A percentile compares a stretch with the other conserved stretches of the same genome.
These are phyloP conservation scores for Termitomyces titanicus DNA, from an alignment of 768 basidiomycete species.

Conservation along the genomic window DNA sequence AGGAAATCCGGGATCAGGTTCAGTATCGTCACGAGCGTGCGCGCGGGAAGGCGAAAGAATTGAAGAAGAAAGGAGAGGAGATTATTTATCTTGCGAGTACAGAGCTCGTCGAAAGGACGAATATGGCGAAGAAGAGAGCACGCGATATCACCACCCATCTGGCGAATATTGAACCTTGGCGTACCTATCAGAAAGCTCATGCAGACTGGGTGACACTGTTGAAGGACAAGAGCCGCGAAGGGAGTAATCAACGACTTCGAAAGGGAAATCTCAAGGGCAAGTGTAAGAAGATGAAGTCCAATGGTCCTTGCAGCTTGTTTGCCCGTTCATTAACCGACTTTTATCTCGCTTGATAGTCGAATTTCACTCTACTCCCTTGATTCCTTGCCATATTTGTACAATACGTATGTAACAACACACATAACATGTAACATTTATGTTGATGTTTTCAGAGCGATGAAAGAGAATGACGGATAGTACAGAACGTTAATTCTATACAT, in stretches of 20 bases:
- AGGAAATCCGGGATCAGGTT: constrained; percentile 40
- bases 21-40: constrained; percentile 50
- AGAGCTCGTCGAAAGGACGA: constrained; percentile 36
- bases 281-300: constrained; percentile 1
- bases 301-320: constrained; percentile 4
- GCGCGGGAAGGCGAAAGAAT: constrained; percentile 47
- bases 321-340: constrained; percentile 10
- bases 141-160: constrained; percentile 27
- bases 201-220: constrained; percentile 27
- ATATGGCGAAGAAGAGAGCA: constrained; percentile 18
- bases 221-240: constrained; percentile 17
- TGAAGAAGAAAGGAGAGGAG: constrained; percentile 46
- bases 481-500: background rate
- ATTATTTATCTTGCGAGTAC: constrained; percentile 41
- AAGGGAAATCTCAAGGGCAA: background rate
- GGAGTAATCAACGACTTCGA: background rate
- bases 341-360: constrained; percentile 4
- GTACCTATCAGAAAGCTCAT: constrained; percentile 28
- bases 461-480: too few relatives aligned
- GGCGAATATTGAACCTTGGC: constrained; percentile 29
- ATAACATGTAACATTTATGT: background rate
- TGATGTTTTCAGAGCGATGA: too few relatives aligned
- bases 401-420: constrained; percentile 2
- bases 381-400: background rate
- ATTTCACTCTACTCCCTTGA: background rate